Base-by-base conservation (phyloP, 2,329 filamentous ascomycete genomes). In the Colletotrichum eleusines region DNA sequence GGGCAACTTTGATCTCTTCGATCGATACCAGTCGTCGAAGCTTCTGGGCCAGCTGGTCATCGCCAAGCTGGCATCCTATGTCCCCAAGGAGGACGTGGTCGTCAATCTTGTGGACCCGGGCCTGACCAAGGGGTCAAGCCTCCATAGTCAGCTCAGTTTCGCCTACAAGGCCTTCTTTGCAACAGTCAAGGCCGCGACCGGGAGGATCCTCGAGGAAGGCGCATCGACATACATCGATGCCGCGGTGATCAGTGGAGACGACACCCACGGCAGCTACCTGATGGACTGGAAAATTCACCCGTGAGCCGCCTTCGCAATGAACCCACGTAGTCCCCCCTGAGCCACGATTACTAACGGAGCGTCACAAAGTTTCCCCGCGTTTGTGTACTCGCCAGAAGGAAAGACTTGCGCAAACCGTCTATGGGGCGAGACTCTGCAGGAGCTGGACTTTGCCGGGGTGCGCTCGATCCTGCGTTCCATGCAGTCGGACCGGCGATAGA, bases 101-200 rank as follows among this genome's bases (percentile, higher is more conserved):
- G 76, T 87, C 57, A 87, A 86, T 63, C 70, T 85, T 1, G 84
- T 82, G 1, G 84, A 86, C 16, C 86, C 85, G 84, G 83, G 0
- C 0, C 76, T 80, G 54, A 77, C 81, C 14, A 81, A 78, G 42
- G 84, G 82, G 5, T 87, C 86, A 0, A 72, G 75, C 0, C 76
- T 88, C 3, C 72, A 75, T 20, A 79, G 81, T 1, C 78, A 83
- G 2, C 71, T 38, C 11, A 42, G 20, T 23, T 20, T 33, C 1
- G 35, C 20, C 3, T 1, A 59, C 2, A 40, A 35, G 31, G 53
- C 53, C 2, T 5, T 53, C 16, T 31, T 69, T 4, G 59, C 44
- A 0, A 66, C 16, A 23, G 68, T 74, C 38, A 77, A 76, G 31
- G 57, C 65, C 2, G 3, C 80, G 6, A 69, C 74, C 2, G 81